Base-by-base conservation (phyloP, 2,329 filamentous ascomycete genomes). In the Sporothrix luriei region DNA sequence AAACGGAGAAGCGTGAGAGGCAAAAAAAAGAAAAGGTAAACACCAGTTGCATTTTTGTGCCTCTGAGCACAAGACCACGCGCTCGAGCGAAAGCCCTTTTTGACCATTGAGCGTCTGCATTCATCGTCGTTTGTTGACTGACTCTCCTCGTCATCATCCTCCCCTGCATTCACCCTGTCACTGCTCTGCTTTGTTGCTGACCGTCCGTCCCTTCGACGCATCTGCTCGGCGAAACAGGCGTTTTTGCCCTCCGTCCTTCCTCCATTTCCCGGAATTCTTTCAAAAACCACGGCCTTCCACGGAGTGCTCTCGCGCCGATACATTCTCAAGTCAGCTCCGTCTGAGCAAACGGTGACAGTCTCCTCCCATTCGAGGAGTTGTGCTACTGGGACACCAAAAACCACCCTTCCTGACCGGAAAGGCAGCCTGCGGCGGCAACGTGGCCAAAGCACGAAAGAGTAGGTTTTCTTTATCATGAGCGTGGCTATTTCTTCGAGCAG, bases 1-100 rank as follows among this genome's bases (percentile, higher is more conserved):
- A 11, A 16, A 13, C 49, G 43, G 43, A 19, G 43, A 16, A 33
- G 14, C 6, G 24, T 9, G 16, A 49, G 26, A 64, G 19, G 24
- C n/a, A 61, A 61, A 29, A 43, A 9, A 64, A 61, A 61, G 19
- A 43, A 9, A 64, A 48, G 61, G 61, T 33, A 62, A 46, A 43
- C 9, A 26, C 21, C 24, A 21, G 10, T 33, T 33, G 19, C 24
- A 19, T 3, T 33, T 33, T 55, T 55, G 52, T n/a, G 26, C 26
- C 24, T 29, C 52, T 14, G 24, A 16, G 11, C 55, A 40, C 43
- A 14, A 16, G 2, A 55, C 19, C 14, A 33, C 33, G 5, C 14
- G 1, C 52, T 57, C 5, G 54, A 16, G 2, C 9, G 29, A 4
- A 2, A 38, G 33, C 11, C 54, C 14, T 46, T 46, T 38, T 46